These are phyloP conservation scores for Cercospora janseana DNA, from an alignment of 2,329 filamentous ascomycete genomes.

Conservation along the genomic window DNA sequence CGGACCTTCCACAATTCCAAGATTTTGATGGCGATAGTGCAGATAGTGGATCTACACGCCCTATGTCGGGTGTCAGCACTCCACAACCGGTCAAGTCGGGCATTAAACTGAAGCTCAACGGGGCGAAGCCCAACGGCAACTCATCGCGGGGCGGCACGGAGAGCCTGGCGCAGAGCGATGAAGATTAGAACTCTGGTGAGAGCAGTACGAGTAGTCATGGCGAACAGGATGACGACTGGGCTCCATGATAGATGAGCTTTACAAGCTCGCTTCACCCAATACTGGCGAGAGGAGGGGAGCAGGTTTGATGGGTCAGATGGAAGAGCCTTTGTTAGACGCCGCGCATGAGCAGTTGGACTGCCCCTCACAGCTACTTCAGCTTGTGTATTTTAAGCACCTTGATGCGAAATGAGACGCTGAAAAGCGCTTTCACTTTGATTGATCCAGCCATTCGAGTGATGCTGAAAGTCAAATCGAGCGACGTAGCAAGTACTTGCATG, in stretches of 20 bases:
- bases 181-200: conserved; percentile 44
- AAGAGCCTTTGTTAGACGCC: neutral
- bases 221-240: neutral
- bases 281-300: neutral
- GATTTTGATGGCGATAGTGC: conserved; percentile 53
- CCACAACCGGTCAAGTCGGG: conserved; percentile 54
- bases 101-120: conserved; percentile 67
- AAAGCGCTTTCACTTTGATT: too few relatives aligned
- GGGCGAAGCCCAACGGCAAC: conserved; percentile 45
- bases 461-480: too few relatives aligned
- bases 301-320: neutral
- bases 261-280: neutral
- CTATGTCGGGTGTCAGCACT: conserved; percentile 59
- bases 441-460: too few relatives aligned
- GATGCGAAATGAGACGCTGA: neutral
- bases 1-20: conserved; percentile 56
- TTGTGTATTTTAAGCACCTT: conserved; percentile 8
- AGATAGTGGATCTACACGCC: conserved; percentile 52
- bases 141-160: conserved; percentile 42
- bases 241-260: conserved; percentile 1
- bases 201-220: neutral
- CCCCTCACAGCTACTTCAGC: conserved; percentile 5
- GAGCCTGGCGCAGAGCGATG: conserved; percentile 53
- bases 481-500: too few relatives aligned
- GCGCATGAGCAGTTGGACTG: neutral